Evolutionary conservation across 352 stramenopile genomes (phyloP).

Genomic region (Pythium phragmitis): DNA sequence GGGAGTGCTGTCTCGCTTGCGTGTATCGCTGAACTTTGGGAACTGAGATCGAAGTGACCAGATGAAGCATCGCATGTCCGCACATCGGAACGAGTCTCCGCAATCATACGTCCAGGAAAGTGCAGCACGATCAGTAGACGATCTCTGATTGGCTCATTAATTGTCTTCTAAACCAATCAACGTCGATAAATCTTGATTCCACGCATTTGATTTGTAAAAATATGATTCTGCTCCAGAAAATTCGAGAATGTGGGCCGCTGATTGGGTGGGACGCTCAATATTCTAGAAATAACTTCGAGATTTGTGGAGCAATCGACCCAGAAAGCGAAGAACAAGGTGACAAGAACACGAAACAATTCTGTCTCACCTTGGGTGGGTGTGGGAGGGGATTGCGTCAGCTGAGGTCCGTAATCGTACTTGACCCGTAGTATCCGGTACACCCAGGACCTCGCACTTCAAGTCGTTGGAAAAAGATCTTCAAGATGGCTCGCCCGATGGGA

Average conservation of each 20-base stretch:
- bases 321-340: background rate
- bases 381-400: background rate
- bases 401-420: conserved; percentile 12
- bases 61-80: conserved; percentile 4
- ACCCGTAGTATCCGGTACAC: background rate
- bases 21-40: conserved; percentile 26
- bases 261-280: conserved; percentile 26
- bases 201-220: conserved; percentile 15
- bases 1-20: conserved; percentile 5
- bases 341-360: conserved; percentile 1
- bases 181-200: background rate
- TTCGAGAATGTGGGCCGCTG: conserved; percentile 25
- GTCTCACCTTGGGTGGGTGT: background rate
- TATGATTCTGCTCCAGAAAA: conserved; percentile 10
- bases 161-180: background rate
- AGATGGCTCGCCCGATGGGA: conserved; percentile 33
- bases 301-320: conserved; percentile 16
- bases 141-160: conserved; percentile 13
- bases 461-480: conserved; percentile 10
- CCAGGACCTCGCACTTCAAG: background rate
- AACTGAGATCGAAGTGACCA: conserved; percentile 24
- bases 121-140: background rate
- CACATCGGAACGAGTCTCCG: conserved; percentile 3
- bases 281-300: conserved; percentile 30
- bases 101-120: conserved; percentile 18